Evolutionary conservation across 306 rosid species (phyloP).

Genomic region (Ziziphus jujuba): DNA sequence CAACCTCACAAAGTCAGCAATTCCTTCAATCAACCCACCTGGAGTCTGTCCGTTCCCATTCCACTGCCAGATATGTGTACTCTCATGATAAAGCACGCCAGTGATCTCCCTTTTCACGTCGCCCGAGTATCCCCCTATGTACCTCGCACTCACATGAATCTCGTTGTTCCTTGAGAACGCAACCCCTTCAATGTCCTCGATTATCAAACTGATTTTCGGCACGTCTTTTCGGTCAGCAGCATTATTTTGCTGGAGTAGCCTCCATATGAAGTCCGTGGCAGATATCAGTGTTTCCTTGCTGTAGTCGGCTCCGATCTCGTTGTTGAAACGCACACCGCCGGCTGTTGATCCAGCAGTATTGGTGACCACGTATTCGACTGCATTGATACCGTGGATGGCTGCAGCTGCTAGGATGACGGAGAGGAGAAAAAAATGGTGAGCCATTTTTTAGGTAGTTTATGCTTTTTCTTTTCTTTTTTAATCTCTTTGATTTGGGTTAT

Average conservation of each 20-base stretch:
- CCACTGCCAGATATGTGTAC: constrained; percentile 68
- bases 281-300: constrained; percentile 14
- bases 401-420: constrained; percentile 8
- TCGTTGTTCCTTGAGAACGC: constrained; percentile 21
- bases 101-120: constrained; percentile 39
- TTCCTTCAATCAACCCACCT: constrained; percentile 29
- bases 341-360: constrained; percentile 23
- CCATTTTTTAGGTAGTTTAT: too few relatives aligned
- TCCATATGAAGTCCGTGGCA: constrained; percentile 34
- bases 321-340: constrained; percentile 29
- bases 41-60: constrained; percentile 40
- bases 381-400: neutral
- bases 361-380: constrained; percentile 27
- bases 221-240: constrained; percentile 12
- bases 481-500: neutral
- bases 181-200: constrained; percentile 29
- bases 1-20: constrained; percentile 47
- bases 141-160: constrained; percentile 24
- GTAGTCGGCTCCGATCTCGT: constrained; percentile 27
- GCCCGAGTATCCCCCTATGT: constrained; percentile 34
- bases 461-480: too few relatives aligned
- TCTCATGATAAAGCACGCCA: constrained; percentile 57
- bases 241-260: constrained; percentile 23
- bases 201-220: constrained; percentile 8
- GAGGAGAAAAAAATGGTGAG: constrained; percentile 5